Percentiles rank a stretch among this genome's conserved stretches.
phyloP scores from a whole-genome alignment of 108 stramenopile genomes.

The Cyclotella atomus region DNA sequence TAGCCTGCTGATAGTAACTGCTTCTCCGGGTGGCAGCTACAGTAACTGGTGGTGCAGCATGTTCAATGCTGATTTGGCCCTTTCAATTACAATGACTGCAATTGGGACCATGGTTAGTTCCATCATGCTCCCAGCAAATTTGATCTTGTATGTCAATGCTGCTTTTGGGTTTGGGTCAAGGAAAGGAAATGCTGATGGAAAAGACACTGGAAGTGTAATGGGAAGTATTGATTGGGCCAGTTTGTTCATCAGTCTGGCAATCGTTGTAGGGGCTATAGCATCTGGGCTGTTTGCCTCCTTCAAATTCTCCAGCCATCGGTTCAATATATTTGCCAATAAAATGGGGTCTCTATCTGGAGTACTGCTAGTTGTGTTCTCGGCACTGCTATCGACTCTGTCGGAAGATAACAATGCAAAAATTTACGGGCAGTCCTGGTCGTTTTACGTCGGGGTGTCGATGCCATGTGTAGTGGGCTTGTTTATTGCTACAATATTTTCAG shows the following conservation, averaged over 20 bases:
- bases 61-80: conserved; percentile 90
- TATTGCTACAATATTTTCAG: conserved; percentile 58
- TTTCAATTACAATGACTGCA: conserved; percentile 91
- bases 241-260: conserved; percentile 65
- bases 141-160: conserved; percentile 76
- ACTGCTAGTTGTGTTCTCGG: conserved; percentile 71
- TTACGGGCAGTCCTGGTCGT: conserved; percentile 72
- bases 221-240: conserved; percentile 72
- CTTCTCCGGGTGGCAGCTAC: conserved; percentile 88
- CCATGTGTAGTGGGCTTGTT: conserved; percentile 76
- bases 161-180: conserved; percentile 54
- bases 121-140: conserved; percentile 77
- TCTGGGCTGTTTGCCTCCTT: conserved; percentile 68
- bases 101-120: conserved; percentile 75
- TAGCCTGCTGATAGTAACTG: conserved; percentile 80
- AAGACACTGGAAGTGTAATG: conserved; percentile 36
- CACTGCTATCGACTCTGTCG: conserved; percentile 60
- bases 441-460: conserved; percentile 68
- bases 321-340: conserved; percentile 59
- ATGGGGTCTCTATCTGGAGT: conserved; percentile 71
- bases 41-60: conserved; percentile 90
- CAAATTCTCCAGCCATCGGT: conserved; percentile 52
- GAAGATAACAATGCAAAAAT: conserved; percentile 63
- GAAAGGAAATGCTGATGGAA: conserved; percentile 28
- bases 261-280: conserved; percentile 78